Conservation (phyloP, 352 stramenopile genomes). For the Pythium sp. region DNA sequence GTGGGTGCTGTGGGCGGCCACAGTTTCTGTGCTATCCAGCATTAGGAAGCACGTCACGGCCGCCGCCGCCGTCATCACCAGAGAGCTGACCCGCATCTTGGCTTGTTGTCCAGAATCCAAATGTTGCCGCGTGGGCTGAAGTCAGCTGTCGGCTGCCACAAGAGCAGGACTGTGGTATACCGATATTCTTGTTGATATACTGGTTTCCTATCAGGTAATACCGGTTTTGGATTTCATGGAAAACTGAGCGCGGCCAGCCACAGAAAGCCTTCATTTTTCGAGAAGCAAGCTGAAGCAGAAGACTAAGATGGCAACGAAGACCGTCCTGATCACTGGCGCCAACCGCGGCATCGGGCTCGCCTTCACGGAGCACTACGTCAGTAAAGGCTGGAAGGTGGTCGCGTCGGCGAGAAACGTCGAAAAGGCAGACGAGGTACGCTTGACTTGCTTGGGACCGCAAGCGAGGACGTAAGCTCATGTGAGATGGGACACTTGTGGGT, state of each 20-base stretch:
- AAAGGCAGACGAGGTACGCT: constrained; percentile 15
- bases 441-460: neutral
- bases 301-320: constrained; percentile 19
- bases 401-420: constrained; percentile 22
- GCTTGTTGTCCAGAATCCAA: neutral
- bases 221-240: neutral
- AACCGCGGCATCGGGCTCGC: constrained; percentile 36
- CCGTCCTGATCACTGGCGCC: constrained; percentile 35
- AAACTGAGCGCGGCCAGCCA: neutral
- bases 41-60: constrained; percentile 2
- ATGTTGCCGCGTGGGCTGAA: constrained; percentile 15
- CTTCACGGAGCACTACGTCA: constrained; percentile 30
- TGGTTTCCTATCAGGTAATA: neutral
- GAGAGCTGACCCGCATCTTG: constrained; percentile 6
- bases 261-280: neutral
- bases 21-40: neutral
- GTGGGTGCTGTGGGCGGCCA: constrained; percentile 13
- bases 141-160: neutral
- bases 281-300: neutral
- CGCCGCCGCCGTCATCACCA: neutral
- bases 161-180: neutral
- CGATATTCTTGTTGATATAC: neutral
- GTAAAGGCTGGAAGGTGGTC: constrained; percentile 30
- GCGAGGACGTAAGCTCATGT: constrained; percentile 2
- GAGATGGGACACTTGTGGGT: neutral